These are phyloP conservation scores for Alternaria burnsii DNA, from an alignment of 2,329 filamentous ascomycete species.

Conservation along the genomic window DNA sequence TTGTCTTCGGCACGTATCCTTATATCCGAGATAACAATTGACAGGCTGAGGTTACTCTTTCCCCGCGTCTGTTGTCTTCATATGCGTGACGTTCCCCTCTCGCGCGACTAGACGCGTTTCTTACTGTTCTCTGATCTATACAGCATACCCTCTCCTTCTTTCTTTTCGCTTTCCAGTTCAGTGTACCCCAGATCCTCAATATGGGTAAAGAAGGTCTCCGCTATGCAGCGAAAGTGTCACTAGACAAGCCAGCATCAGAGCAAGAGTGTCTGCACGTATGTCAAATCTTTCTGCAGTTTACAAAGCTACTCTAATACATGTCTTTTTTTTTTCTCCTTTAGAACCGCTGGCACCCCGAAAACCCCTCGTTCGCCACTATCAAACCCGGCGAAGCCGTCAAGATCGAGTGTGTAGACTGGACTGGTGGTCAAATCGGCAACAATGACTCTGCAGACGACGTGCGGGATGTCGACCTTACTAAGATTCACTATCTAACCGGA, in stretches of 20 bases:
- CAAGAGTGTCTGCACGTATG: conserved; percentile 76
- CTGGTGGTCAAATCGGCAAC: conserved; percentile 80
- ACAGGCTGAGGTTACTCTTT: conserved; percentile 13
- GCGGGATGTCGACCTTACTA: conserved; percentile 82
- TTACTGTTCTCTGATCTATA: background rate
- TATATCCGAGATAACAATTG: conserved; percentile 33
- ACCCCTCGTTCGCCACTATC: conserved; percentile 76
- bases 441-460: conserved; percentile 91
- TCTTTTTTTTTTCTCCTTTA: conserved; percentile 43
- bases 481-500: conserved; percentile 86
- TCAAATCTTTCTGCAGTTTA: conserved; percentile 2
- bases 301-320: background rate
- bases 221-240: conserved; percentile 75
- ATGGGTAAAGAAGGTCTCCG: conserved; percentile 68
- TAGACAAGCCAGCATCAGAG: conserved; percentile 74
- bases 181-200: background rate
- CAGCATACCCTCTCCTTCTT: background rate
- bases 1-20: conserved; percentile 24
- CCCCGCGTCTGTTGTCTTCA: conserved; percentile 28
- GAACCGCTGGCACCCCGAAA: conserved; percentile 95
- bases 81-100: conserved; percentile 21
- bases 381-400: conserved; percentile 88
- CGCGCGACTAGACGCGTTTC: background rate
- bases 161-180: background rate
- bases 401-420: conserved; percentile 89